These are phyloP conservation scores for Fusarium sulawesiense DNA, from an alignment of 2,329 filamentous ascomycete species.

Conservation along the genomic window DNA sequence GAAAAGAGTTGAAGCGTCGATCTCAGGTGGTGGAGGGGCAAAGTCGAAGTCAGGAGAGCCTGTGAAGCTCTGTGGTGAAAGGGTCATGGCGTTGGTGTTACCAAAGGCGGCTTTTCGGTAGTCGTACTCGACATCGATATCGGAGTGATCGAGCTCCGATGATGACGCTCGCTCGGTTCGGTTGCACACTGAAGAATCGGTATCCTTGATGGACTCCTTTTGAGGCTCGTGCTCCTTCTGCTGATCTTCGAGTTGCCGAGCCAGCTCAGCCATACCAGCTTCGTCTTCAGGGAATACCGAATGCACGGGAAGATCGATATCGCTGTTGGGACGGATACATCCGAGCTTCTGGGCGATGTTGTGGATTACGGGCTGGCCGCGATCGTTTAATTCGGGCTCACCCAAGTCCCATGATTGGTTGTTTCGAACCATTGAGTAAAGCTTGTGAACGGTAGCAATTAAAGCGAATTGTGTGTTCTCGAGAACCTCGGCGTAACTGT, in stretches of 20 bases:
- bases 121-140: conserved; percentile 66
- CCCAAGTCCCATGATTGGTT: conserved; percentile 69
- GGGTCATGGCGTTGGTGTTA: conserved; percentile 57
- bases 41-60: conserved; percentile 54
- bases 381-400: conserved; percentile 72
- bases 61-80: conserved; percentile 66
- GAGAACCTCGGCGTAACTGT: conserved; percentile 71
- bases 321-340: conserved; percentile 71
- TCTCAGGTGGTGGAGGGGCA: conserved; percentile 49
- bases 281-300: conserved; percentile 72
- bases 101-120: conserved; percentile 63
- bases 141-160: conserved; percentile 66
- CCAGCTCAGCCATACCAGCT: conserved; percentile 66
- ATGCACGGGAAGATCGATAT: conserved; percentile 68
- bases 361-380: conserved; percentile 72
- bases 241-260: conserved; percentile 63
- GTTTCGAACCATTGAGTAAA: conserved; percentile 72
- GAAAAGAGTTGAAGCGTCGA: conserved; percentile 52
- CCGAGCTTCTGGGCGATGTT: conserved; percentile 73
- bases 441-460: conserved; percentile 72
- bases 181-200: conserved; percentile 40
- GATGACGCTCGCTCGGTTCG: conserved; percentile 63
- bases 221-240: conserved; percentile 55
- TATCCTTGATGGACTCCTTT: conserved; percentile 45
- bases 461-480: conserved; percentile 74